Evolutionary conservation across 208 protist genomes (phyloP).

Genomic region (Trypanosoma scelopori): DNA sequence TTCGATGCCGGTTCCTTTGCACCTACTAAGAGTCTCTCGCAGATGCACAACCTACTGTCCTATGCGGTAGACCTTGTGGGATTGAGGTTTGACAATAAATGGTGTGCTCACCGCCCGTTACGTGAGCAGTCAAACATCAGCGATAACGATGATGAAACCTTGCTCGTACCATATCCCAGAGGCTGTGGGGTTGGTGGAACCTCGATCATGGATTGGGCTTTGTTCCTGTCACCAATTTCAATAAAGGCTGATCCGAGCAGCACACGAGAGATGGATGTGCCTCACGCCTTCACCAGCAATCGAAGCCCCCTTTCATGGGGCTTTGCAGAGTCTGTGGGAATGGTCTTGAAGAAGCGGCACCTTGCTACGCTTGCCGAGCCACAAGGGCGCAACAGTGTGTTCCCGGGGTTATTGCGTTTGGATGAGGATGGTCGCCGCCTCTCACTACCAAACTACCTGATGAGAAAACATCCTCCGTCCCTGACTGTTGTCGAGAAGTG

Average conservation of each 20-base stretch:
- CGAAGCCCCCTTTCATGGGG: slow-evolving; percentile 69
- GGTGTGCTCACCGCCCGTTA: slow-evolving; percentile 12
- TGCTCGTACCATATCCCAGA: slow-evolving; percentile 11
- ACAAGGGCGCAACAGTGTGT: slow-evolving; percentile 30
- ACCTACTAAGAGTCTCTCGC: not conserved
- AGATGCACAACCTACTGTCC: slow-evolving; percentile 17
- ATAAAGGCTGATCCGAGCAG: not conserved
- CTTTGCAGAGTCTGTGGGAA: slow-evolving; percentile 47
- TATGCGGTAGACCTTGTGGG: slow-evolving; percentile 21
- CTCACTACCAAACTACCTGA: slow-evolving; percentile 36
- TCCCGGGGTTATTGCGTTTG: slow-evolving; percentile 43
- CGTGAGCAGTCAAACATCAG: not conserved
- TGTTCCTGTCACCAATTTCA: slow-evolving; percentile 27
- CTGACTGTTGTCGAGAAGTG: slow-evolving; percentile 15
- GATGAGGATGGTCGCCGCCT: slow-evolving; percentile 59
- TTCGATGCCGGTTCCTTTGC: not conserved
- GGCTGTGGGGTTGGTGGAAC: slow-evolving; percentile 52
- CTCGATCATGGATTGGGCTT: slow-evolving; percentile 62
- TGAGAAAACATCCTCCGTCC: slow-evolving; percentile 2
- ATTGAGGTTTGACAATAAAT: slow-evolving; percentile 4
- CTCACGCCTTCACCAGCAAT: slow-evolving; percentile 28
- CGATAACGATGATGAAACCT: not conserved
- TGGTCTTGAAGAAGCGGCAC: slow-evolving; percentile 22
- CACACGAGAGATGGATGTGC: slow-evolving; percentile 7
- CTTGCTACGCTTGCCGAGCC: slow-evolving; percentile 20